A percentile compares a stretch with the other conserved stretches of the same genome.
Evolutionary conservation across 2,329 filamentous ascomycete species (phyloP).

Genomic region (Fusarium papillatum): DNA sequence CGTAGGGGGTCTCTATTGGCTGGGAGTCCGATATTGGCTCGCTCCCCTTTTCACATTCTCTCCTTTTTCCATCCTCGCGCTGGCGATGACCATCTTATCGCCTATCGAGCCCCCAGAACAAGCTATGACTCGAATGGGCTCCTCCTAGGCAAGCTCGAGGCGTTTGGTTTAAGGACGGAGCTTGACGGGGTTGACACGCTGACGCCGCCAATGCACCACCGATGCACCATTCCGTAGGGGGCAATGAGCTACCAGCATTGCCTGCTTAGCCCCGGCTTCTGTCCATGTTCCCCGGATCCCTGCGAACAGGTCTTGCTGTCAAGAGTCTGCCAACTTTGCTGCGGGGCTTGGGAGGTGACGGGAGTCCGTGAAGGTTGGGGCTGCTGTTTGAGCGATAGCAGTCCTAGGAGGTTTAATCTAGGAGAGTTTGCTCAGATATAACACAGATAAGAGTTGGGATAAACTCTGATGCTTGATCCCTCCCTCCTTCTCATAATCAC

Average conservation of each 20-base stretch:
- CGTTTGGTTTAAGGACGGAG: neutral
- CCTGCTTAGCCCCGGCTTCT: constrained; percentile 7
- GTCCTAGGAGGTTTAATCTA: neutral
- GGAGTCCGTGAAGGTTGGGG: neutral
- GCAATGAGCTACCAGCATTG: constrained; percentile 2
- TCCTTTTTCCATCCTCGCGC: neutral
- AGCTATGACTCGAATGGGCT: neutral
- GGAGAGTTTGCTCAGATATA: neutral
- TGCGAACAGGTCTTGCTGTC: neutral
- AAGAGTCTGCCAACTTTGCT: neutral
- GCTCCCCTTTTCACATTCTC: neutral
- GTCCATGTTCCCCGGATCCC: constrained; percentile 7
- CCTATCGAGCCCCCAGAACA: neutral
- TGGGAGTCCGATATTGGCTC: neutral
- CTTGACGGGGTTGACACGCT: neutral
- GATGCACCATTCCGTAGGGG: neutral
- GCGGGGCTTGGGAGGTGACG: neutral
- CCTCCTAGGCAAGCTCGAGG: neutral
- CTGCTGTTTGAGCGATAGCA: neutral
- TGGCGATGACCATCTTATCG: neutral
- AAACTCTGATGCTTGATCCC: neutral
- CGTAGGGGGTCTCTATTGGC: neutral
- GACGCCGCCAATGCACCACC: neutral
- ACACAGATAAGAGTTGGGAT: neutral
- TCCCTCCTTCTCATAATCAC: neutral